Evolutionary conservation across 2,329 filamentous ascomycete genomes (phyloP), one percentile per base, ranked within the genome.

Genomic region (Verticillium albo-atrum): DNA sequence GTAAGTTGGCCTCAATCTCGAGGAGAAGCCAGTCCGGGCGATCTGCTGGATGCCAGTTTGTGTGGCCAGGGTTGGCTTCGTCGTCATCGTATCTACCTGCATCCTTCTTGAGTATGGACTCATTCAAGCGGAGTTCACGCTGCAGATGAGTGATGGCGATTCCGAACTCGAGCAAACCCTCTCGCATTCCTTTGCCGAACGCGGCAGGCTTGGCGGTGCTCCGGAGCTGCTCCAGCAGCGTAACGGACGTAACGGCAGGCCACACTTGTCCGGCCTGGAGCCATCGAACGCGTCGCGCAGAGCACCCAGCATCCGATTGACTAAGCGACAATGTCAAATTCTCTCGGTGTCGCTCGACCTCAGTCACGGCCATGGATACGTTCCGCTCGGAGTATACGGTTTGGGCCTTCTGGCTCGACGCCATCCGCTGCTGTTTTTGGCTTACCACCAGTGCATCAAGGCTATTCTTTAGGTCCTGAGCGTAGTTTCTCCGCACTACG

Each of bases 21-120:
- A 91, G 70, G 0, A 91, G 73, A 0, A 91, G 68, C 83, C 86
- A 89, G 65, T 91, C 87, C 0, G 85, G 77, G 32, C 79, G 69
- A 0, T 83, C 71, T 0, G 68, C n/a, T 0, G 84, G 80, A 2
- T 75, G 66, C 87, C 87, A 89, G 30, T 86, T 83, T 0, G 65
- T 67, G 64, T 89, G 86, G 0, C 83, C 85, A 0, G 37, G 32
- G 55, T 82, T 83, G 0, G 58, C 60, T 14, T 69, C 63, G 61
- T 87, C 83, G 4, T 82, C 78, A 1, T 64, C 17, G 1, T 73
- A 62, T 67, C 64, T 65, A 62, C 70, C 58, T 64, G 59, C 20
- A 26, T 72, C 65, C 27, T 69, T n/a, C 1, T 55, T 61, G 54
- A 67, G 32, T 20, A 65, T 47, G 17, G 65, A 63, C 51, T 77